A percentile compares a stretch with the other conserved stretches of the same genome.
Evolutionary conservation across 1,284 basidiomycete species (phyloP).

Genomic region (Vanrija pseudolonga): DNA sequence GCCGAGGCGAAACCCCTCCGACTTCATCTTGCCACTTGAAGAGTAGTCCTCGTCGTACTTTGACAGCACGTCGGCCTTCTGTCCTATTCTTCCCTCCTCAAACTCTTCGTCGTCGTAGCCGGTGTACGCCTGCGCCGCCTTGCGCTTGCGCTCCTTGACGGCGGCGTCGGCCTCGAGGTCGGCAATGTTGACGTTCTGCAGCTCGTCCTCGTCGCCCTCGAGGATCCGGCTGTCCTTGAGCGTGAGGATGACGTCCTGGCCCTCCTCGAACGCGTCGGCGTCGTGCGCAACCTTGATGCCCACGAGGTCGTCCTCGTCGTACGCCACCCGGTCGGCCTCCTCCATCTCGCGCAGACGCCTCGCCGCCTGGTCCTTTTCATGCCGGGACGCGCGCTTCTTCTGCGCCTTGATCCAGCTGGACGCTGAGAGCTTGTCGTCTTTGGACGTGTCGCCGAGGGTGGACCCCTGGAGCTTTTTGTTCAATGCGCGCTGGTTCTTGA

Average conservation of each 20-base stretch:
- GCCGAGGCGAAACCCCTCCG: slow-evolving; percentile 75
- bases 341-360: slow-evolving; percentile 74
- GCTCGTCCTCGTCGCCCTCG: slow-evolving; percentile 95
- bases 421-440: slow-evolving; percentile 58
- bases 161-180: slow-evolving; percentile 71
- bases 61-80: slow-evolving; percentile 76
- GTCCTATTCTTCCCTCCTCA: slow-evolving; percentile 60
- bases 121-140: slow-evolving; percentile 77
- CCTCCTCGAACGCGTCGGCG: slow-evolving; percentile 83
- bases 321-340: slow-evolving; percentile 69
- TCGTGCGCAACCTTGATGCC: slow-evolving; percentile 96
- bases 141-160: slow-evolving; percentile 71
- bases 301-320: slow-evolving; percentile 77
- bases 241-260: slow-evolving; percentile 91
- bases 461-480: slow-evolving; percentile 82
- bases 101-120: slow-evolving; percentile 98
- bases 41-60: slow-evolving; percentile 89
- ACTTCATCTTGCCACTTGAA: slow-evolving; percentile 54
- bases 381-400: slow-evolving; percentile 81
- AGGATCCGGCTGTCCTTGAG: slow-evolving; percentile 92
- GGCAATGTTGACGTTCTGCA: slow-evolving; percentile 89
- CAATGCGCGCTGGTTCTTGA: slow-evolving; percentile 57
- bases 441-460: slow-evolving; percentile 79
- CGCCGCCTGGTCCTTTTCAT: slow-evolving; percentile 68
- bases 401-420: slow-evolving; percentile 83